A percentile compares a stretch with the other conserved stretches of the same genome.
phyloP scores from a whole-genome alignment of 495 filamentous ascomycete species.

The Geoglossum glabrum region DNA sequence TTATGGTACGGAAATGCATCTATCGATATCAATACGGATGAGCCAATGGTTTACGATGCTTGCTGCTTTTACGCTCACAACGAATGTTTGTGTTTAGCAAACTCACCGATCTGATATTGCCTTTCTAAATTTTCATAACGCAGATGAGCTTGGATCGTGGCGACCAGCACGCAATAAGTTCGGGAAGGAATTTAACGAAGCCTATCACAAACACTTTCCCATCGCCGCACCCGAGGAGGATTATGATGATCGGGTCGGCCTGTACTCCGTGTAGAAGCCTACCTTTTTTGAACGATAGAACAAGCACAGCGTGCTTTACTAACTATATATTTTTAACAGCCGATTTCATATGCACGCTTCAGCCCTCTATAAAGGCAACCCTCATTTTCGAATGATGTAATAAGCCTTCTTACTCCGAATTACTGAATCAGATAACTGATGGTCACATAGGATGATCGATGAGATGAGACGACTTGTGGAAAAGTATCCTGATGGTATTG shows the following conservation, averaged over 20 bases:
- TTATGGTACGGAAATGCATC: slow-evolving; percentile 19
- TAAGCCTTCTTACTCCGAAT: too few species aligned
- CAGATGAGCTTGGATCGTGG: slow-evolving; percentile 3
- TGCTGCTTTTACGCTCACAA: slow-evolving; percentile 1
- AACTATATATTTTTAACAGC: background rate
- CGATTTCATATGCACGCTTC: background rate
- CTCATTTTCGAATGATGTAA: background rate
- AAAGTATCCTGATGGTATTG: slow-evolving; percentile 1
- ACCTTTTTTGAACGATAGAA: background rate
- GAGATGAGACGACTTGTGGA: background rate
- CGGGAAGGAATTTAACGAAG: background rate
- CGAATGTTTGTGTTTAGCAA: too few species aligned
- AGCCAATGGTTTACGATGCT: slow-evolving; percentile 10
- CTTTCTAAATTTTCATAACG: too few species aligned
- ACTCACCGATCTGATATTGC: too few species aligned
- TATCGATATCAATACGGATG: slow-evolving; percentile 6
- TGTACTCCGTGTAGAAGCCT: slow-evolving; percentile 1
- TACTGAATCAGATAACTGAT: background rate
- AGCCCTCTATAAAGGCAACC: background rate
- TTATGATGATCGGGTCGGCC: slow-evolving; percentile 3
- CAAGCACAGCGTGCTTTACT: too few species aligned
- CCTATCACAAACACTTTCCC: slow-evolving; percentile 1
- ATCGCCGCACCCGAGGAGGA: slow-evolving; percentile 4
- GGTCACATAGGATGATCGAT: background rate
- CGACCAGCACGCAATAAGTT: background rate